Evolutionary conservation across 768 basidiomycete genomes (phyloP), one percentile per base, ranked within the genome.

Genomic region (Basidioascus undulatus): DNA sequence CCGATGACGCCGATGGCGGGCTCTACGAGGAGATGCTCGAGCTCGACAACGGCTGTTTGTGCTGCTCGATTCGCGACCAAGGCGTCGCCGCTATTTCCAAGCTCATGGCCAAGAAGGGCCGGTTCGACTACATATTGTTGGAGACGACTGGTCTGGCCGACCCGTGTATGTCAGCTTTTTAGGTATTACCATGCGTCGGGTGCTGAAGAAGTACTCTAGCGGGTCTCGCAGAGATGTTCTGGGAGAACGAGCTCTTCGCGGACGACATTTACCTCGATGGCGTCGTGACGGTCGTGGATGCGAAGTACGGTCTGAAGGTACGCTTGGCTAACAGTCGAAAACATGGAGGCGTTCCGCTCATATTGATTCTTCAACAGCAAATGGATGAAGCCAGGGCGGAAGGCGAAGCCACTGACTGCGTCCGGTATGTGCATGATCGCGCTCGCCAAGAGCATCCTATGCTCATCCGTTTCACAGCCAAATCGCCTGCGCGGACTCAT

Each of bases 81-180:
- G 92, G 92, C 2, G 68, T 80, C 0, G 80, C 84, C 18, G 84
- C 92, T 6, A 92, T 98, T 40, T 13, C 9, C 28, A 7, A 79
- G 51, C 63, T 94, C 42, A 82, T 86, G 78, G 61, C 68, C 49
- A 68, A 71, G 40, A 82, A 77, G 52, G 84, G 83, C 20, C 69
- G 70, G 1, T 87, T 96, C 53, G 92, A 96, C 59, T 77, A 94
- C 57, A 92, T 98, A 47, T 62, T 98, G 32, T 65, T 98, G 13
- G 92, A 98, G 59, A 80, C 89, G 2, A 96, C 92, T 0, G 89
- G 89, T 0, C 65, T 96, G 7, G 89, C 89, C 9, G 89, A 96
- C 62, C 89, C 89, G 43, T 18, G 33, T 8, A 8, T 34, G 10
- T 32, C n/a, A 5, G 24, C 24, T 13, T 6, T 24, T 28, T 12